Evolutionary conservation across 768 basidiomycete species (phyloP).

Genomic region (Boletus coccyginus): DNA sequence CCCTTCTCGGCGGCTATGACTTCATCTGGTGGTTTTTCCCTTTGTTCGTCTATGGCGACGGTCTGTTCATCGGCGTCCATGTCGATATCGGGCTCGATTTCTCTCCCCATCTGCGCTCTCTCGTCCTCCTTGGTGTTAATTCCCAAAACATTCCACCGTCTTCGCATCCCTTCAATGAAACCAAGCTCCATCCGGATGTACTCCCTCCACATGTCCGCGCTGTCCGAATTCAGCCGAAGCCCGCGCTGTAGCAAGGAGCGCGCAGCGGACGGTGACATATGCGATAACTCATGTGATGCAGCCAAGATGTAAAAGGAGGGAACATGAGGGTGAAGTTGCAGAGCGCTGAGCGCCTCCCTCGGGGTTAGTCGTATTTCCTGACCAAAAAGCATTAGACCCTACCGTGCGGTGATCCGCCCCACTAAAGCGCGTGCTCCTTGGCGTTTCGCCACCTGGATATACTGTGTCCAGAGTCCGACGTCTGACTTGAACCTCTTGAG

Average conservation of each 20-base stretch:
- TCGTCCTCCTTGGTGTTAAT: constrained; percentile 36
- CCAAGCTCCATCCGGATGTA: constrained; percentile 89
- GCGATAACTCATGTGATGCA: constrained; percentile 77
- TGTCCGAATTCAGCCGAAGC: constrained; percentile 71
- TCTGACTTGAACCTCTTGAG: constrained; percentile 87
- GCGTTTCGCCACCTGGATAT: constrained; percentile 79
- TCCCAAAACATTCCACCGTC: constrained; percentile 80
- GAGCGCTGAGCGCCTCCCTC: constrained; percentile 50
- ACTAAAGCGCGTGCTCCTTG: constrained; percentile 79
- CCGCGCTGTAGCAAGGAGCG: constrained; percentile 84
- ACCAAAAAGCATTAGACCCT: constrained; percentile 19
- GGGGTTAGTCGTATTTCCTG: constrained; percentile 4
- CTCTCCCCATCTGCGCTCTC: constrained; percentile 13
- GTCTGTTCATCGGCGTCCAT: constrained; percentile 10
- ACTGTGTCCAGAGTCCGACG: constrained; percentile 84
- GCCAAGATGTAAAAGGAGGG: constrained; percentile 80
- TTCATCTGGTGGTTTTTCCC: constrained; percentile 23
- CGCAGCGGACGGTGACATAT: constrained; percentile 72
- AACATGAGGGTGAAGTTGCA: constrained; percentile 82
- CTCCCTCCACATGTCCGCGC: constrained; percentile 79
- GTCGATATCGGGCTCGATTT: constrained; percentile 26
- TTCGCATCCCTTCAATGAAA: constrained; percentile 75
- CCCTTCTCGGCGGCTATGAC: constrained; percentile 34
- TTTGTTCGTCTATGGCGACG: constrained; percentile 21
- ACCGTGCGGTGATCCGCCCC: constrained; percentile 81